Conservation (phyloP, 2,329 filamentous ascomycete genomes). For the Monilinia fructigena region DNA sequence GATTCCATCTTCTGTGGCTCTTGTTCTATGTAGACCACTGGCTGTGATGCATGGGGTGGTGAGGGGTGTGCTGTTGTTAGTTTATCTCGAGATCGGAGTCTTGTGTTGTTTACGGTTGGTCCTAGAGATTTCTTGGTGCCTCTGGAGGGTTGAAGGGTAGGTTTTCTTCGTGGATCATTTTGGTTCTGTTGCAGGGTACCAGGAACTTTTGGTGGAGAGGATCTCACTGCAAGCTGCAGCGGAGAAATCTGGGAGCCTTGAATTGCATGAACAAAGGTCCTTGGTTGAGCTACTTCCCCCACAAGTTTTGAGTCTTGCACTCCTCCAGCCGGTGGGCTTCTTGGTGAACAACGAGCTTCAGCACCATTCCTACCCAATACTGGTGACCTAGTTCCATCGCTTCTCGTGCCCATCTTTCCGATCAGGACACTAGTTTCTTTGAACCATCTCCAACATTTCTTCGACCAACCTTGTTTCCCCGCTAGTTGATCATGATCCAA, state of each 20-base stretch:
- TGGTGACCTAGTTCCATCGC: neutral
- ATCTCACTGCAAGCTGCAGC: too few relatives aligned
- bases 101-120: neutral
- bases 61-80: neutral
- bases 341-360: neutral
- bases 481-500: fast-evolving
- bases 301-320: too few relatives aligned
- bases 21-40: neutral
- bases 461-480: neutral
- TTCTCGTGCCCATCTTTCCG: too few relatives aligned
- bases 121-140: neutral
- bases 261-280: neutral
- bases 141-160: neutral
- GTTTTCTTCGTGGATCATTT: neutral
- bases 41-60: neutral
- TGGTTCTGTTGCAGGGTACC: too few relatives aligned
- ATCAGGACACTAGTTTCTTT: neutral
- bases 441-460: constrained; percentile 2
- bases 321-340: too few relatives aligned
- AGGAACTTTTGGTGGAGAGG: too few relatives aligned
- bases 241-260: too few relatives aligned
- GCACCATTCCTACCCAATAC: neutral
- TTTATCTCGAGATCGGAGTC: neutral
- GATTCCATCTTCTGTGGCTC: neutral
- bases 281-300: neutral